Evolutionary conservation across 305 asterid genomes (phyloP), one percentile per base, ranked within the genome.

Genomic region (Stenogyne calaminthoides): DNA sequence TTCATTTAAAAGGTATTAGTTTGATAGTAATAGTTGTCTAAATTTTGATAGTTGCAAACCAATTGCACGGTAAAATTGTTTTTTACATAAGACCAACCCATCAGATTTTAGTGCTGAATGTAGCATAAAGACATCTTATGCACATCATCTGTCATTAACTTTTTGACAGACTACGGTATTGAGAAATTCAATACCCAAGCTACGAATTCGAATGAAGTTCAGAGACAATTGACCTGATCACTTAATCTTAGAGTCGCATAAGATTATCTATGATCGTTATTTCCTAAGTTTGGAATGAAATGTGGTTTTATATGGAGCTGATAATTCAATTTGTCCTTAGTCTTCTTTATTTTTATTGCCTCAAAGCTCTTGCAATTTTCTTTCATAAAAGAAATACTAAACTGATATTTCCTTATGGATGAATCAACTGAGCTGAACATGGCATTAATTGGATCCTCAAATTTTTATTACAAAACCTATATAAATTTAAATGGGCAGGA

Each of bases 101-200:
- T 18, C 76, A 80, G 69, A 80, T 52, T 40, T 36, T 58, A 75
- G 60, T 22, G 40, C 69, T 49, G 56, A 72, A 63, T 58, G 61
- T 25, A 67, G 64, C 59, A 64, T 62, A 70, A 62, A 54, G 44
- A 75, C 55, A 68, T 54, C 16, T 69, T 65, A 19, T 32, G 57
- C 74, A 76, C 71, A 58, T 74, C 46, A 46, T 44, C 63, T 34
- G 62, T 61, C 40, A 68, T 68, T 55, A 77, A 70, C 63, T 64
- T 46, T 58, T 20, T 54, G 64, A 47, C 74, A 20, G 60, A 60
- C 65, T 51, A 29, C 47, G 29, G 56, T 15, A 71, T 46, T 25
- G 69, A 70, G 78, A 40, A 67, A 19, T 25, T 59, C 25, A 18
- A 70, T 47, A 68, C 25, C 18, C 64, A 57, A 60, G 32, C 64